Base-by-base conservation (phyloP, 345 rosid species). In the Rubroshorea leprosula region DNA sequence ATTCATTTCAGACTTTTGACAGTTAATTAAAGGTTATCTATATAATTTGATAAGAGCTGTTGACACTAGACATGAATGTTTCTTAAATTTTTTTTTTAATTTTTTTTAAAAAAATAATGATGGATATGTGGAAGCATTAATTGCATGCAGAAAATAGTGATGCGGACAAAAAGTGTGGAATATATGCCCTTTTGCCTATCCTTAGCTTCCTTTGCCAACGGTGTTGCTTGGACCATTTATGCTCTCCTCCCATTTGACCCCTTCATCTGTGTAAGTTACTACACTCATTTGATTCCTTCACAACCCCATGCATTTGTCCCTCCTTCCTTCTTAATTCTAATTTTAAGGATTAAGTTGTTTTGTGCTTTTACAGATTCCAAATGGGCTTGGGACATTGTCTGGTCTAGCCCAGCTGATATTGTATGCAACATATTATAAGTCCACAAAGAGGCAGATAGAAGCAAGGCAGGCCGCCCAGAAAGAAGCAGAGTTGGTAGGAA, bases 161-260 rank as follows among this genome's bases (percentile, higher is more conserved):
- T 86, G 9, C 56, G 67, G 7, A 83, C 95, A 11, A 86, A 86
- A 65, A 92, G 96, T 46, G 96, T 88, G 73, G 95, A 86, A 73
- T 92, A 75, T 47, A 92, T 92, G 98, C 98, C 98, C 47, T 78
- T 92, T 61, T 74, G 21, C 57, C 49, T 92, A 18, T 92, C 98
- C 5, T 53, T 92, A n/a, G 87, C 86, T 54, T 73, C 83, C 16
- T 76, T 89, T 8, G 83, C 69, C 12, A 89, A 89, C 55, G 87
- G 87, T 5, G 35, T 78, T 48, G 69, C 83, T 54, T 92, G 98
- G 98, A 66, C 80, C 8, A 49, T 76, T 13, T 92, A 89, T 39
- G 85, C 96, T 35, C 66, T 83, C 73, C 74, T 92, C 45, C 88
- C 78, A 12, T 64, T 92, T 10, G 95, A 92, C 62, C 75, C 73